Base-by-base conservation (phyloP, 176 grass and related monocot genomes). In the Hordeum marinum region DNA sequence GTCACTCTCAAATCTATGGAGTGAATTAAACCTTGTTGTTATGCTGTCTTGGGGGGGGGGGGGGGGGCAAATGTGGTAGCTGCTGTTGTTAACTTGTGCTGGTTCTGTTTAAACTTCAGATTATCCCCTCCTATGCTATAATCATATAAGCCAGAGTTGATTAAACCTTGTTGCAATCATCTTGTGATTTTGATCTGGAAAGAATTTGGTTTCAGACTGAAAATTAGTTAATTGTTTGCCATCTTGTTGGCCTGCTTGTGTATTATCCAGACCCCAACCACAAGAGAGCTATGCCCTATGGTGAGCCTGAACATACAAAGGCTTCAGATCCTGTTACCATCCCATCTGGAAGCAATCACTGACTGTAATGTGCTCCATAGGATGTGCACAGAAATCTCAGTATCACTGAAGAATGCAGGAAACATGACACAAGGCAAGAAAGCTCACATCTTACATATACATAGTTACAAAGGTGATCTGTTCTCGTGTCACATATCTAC, bases 401-500 rank as follows among this genome's bases (percentile, higher is more conserved):
- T 13, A 43, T 43, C 46, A 50, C 46, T 55, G 50, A 18, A 48
- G 45, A 48, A 48, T 14, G 45, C 12, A 11, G 13, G 45, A 45
- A 55, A 55, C 6, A 46, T 45, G 34, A 36, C 37, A 81, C 27
- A 72, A 62, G 14, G 40, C 83, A 63, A 17, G 58, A 62, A 34
- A 80, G 17, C 70, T 75, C 59, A 9, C 70, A 52, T 32, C 50
- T 81, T 45, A 76, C 57, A 59, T 65, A 61, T 58, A 58, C 68
- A 86, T 55, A 78, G 72, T 83, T 78, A 78, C 75, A 75, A 24
- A 90, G 36, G 48, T 35, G 69, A 60, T 71, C 45, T 61, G 35
- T 34, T 35, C 60, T 69, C 46, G 37, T 81, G 40, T 13, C 31
- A 40, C 75, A 80, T 87, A 90, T 90, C 60, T 90, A 90, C 80